phyloP scores from a whole-genome alignment of 805 yeast genomes.

The Yarrowia sp. region DNA sequence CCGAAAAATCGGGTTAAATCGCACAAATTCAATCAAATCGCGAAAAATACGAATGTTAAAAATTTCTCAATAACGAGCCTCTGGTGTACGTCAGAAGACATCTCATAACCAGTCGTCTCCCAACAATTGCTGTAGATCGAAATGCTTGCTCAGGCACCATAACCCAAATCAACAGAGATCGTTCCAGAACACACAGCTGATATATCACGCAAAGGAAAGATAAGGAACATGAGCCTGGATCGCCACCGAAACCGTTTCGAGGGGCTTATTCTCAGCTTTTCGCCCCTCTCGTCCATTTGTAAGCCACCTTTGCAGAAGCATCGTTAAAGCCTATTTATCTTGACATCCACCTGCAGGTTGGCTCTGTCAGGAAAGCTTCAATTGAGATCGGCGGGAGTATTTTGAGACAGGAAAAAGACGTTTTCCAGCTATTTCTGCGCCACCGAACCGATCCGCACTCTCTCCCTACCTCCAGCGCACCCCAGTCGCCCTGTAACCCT shows the following conservation, averaged over 20 bases:
- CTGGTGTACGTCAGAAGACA: too few relatives aligned
- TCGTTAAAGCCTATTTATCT: neutral
- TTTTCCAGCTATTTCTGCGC: too few relatives aligned
- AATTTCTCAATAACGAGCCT: neutral
- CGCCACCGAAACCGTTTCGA: too few relatives aligned
- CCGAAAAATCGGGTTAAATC: neutral
- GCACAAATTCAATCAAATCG: neutral
- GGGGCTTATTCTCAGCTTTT: too few relatives aligned
- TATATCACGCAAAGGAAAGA: too few relatives aligned
- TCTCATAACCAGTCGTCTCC: too few relatives aligned
- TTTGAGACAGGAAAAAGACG: neutral
- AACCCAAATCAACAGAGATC: neutral
- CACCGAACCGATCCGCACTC: too few relatives aligned
- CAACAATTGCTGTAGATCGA: too few relatives aligned
- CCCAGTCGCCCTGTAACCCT: neutral
- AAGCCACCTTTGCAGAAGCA: neutral
- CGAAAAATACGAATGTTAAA: neutral
- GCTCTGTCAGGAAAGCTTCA: neutral
- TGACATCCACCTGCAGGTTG: neutral
- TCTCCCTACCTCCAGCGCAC: too few relatives aligned
- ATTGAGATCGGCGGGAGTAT: neutral
- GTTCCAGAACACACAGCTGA: too few relatives aligned
- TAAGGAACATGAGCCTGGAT: too few relatives aligned
- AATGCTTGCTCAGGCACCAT: conserved; percentile 6
- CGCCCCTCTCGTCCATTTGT: neutral